A percentile compares a stretch with the other conserved stretches of the same genome.
Evolutionary conservation across 2,329 filamentous ascomycete species (phyloP).

Genomic region (Phialocephala sp.): DNA sequence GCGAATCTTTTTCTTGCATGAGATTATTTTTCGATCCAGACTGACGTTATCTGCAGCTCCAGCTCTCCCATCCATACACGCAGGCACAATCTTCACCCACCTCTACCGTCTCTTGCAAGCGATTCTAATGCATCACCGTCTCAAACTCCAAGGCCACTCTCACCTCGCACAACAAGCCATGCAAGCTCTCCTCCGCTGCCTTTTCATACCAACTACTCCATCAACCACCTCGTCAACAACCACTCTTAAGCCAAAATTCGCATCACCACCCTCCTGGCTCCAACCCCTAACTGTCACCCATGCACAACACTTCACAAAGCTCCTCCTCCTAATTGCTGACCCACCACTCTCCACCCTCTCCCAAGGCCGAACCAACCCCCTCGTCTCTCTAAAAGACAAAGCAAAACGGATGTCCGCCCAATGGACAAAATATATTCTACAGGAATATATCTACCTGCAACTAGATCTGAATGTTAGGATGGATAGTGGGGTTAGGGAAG

Average conservation of each 20-base stretch:
- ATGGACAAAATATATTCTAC: slow-evolving; percentile 65
- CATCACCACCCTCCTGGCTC: slow-evolving; percentile 43
- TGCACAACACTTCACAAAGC: slow-evolving; percentile 58
- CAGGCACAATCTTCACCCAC: slow-evolving; percentile 39
- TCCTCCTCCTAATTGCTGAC: slow-evolving; percentile 65
- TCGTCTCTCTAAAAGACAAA: slow-evolving; percentile 65
- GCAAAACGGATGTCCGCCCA: slow-evolving; percentile 66
- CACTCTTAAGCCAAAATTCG: slow-evolving; percentile 31
- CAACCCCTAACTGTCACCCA: slow-evolving; percentile 47
- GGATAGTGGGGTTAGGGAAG: slow-evolving; percentile 56
- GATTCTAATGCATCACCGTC: slow-evolving; percentile 63
- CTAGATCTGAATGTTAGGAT: slow-evolving; percentile 56
- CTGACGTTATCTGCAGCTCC: slow-evolving; percentile 20
- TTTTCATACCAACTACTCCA: slow-evolving; percentile 51
- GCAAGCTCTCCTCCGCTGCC: slow-evolving; percentile 59
- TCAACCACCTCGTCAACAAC: slow-evolving; percentile 30
- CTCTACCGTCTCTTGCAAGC: slow-evolving; percentile 59
- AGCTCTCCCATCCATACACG: slow-evolving; percentile 27
- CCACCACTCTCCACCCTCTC: slow-evolving; percentile 62
- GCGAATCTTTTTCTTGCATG: neutral
- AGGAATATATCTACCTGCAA: slow-evolving; percentile 65
- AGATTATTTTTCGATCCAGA: neutral
- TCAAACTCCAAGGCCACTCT: slow-evolving; percentile 66
- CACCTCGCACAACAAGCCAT: slow-evolving; percentile 61
- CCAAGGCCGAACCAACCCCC: slow-evolving; percentile 47